A percentile compares a stretch with the other conserved stretches of the same genome.
phyloP scores from a whole-genome alignment of 345 rosid genomes.

The Aquilaria malaccensis region DNA sequence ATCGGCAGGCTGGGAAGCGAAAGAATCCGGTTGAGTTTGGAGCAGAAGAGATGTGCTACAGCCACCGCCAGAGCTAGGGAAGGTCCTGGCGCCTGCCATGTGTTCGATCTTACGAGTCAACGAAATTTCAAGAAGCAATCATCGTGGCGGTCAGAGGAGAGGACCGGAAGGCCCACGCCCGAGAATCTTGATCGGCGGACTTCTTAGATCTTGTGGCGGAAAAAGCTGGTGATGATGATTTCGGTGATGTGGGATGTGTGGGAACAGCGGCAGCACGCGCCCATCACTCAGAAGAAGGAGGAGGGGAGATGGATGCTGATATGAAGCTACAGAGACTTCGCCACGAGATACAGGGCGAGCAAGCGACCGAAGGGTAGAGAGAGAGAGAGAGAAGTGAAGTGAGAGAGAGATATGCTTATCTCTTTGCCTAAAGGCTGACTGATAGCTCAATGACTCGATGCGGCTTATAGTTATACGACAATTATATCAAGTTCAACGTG shows the following conservation, averaged over 20 bases:
- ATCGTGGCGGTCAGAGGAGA: slow-evolving; percentile 7
- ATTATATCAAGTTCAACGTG: too few species aligned
- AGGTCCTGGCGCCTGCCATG: slow-evolving; percentile 38
- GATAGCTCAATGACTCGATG: too few species aligned
- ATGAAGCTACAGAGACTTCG: too few species aligned
- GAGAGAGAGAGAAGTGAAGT: too few species aligned
- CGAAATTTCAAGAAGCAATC: slow-evolving; percentile 15
- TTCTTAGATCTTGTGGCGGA: slow-evolving; percentile 52
- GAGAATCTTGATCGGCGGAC: neutral
- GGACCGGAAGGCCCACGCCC: neutral
- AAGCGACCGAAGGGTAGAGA: too few species aligned
- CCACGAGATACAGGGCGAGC: too few species aligned
- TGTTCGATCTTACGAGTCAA: neutral
- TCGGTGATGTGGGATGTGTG: slow-evolving; percentile 69
- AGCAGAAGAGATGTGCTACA: slow-evolving; percentile 32
- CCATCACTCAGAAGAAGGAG: slow-evolving; percentile 49
- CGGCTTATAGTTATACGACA: too few species aligned
- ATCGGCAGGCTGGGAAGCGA: slow-evolving; percentile 32
- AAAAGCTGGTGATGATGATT: slow-evolving; percentile 75
- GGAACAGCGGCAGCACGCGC: slow-evolving; percentile 55
- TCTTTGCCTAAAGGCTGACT: too few species aligned
- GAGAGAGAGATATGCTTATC: too few species aligned
- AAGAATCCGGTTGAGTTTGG: slow-evolving; percentile 32
- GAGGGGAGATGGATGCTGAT: slow-evolving; percentile 9
- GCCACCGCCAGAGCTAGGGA: slow-evolving; percentile 17